Evolutionary conservation across 2,329 filamentous ascomycete species (phyloP), one percentile per base, ranked within the genome.

Genomic region (Xylariaceae sp.): DNA sequence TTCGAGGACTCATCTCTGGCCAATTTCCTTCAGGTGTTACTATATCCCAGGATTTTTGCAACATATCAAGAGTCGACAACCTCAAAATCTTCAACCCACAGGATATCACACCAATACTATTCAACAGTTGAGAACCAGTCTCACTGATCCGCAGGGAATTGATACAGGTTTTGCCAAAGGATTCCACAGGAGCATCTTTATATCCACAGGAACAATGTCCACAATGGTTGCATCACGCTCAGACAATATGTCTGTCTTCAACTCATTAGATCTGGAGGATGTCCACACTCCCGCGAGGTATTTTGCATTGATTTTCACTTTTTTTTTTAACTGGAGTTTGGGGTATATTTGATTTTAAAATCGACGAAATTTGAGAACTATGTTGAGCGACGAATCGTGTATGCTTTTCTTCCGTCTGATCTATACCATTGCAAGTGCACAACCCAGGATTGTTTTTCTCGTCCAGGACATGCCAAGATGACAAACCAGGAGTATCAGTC

Each of bases 241-340:
- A 74, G 75, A 75, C 66, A 64, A 35, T 45, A 82, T 83, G 80
- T 74, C 80, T 69, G 75, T 76, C 72, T 82, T 75, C 75, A 81
- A 75, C 66, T 75, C 66, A 52, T 68, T 77, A 72, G 80, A 83
- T 69, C 77, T 82, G 73, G 80, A 82, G 71, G 80, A 84, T 73
- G 79, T 81, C 73, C 77, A 81, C 69, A 81, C 79, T 67, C 78
- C 82, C 69, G 77, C 80, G 76, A 85, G 82, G 82, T 85, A 85
- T 75, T 74, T 75, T 75, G 70, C 68, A 68, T 75, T 82, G 78
- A 76, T 77, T 77, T 78, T 75, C 71, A n/a, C 71, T 76, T 75
- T 70, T 55, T 41, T 18, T 51, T 66, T 70, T 69, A 50, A 63
- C 64, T 71, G 70, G 68, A 74, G 72, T 72, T 76, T 74, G 72